Base-by-base conservation (phyloP, 176 grass and related monocot species). In the Oryza meyeriana region DNA sequence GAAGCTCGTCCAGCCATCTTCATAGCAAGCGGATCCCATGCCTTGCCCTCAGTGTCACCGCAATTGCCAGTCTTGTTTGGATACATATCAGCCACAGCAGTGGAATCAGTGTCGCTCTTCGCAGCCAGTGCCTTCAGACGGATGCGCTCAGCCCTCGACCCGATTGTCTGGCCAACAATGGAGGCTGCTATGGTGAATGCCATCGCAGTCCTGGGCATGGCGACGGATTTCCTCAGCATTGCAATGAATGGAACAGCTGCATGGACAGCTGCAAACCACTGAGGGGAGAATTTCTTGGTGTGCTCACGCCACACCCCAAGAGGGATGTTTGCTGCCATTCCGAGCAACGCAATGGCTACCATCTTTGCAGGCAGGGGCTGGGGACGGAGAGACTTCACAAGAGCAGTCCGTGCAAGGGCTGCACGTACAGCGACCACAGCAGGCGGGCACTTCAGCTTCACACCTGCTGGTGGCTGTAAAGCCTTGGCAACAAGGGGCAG, bases 251-350 rank as follows among this genome's bases (percentile, higher is more conserved):
- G 96, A 61, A 99, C 93, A 11, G 93, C 96, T 0, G 91, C 93
- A 34, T 99, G 96, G 28, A 99, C 76, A 12, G 91, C 96, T 64
- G 89, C 90, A 62, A 99, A 95, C 96, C 96, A 95, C 38, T 99
- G 91, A 2, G 91, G 85, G 2, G 96, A 99, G 52, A 99, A 99
- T 78, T 99, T 99, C 80, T 90, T 79, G 6, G 90, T 93, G 83
- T 99, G 96, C 80, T 93, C 96, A 39, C 96, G 80, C 96, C 96
- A 99, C 34, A 99, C 82, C 20, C 96, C 96, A 40, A 99, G 91
- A 72, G 96, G 96, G 36, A 99, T 84, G 59, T 99, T 99, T 27
- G 80, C 93, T 41, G 96, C 93, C 93, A 99, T 95, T 28, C 93
- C 93, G 0, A 95, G 91, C 38, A 99, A 64, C 30, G 89, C 91